These are phyloP conservation scores for Arthrobotrys entomopaga DNA, from an alignment of 2,329 filamentous ascomycete species.

Conservation along the genomic window DNA sequence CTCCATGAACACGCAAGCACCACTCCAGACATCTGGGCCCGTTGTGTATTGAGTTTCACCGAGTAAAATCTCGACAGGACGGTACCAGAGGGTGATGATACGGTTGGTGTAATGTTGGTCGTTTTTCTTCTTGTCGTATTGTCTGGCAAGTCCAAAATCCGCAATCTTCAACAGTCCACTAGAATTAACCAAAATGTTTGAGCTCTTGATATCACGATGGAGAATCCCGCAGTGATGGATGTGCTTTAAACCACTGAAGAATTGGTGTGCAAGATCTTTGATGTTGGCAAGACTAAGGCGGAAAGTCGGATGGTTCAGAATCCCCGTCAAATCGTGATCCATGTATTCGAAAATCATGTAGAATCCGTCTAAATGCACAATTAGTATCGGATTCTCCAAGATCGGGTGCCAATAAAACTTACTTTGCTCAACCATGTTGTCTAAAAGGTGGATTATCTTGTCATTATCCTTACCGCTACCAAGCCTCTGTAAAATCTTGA, in stretches of 20 bases:
- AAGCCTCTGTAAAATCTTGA: slow-evolving; percentile 88
- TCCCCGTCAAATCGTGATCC: slow-evolving; percentile 91
- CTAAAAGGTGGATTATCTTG: slow-evolving; percentile 83
- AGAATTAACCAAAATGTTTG: slow-evolving; percentile 93
- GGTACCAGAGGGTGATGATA: slow-evolving; percentile 99
- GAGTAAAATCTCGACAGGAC: slow-evolving; percentile 86
- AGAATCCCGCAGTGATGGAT: slow-evolving; percentile 92
- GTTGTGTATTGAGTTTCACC: slow-evolving; percentile 91
- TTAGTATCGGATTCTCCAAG: slow-evolving; percentile 15
- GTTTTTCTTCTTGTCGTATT: slow-evolving; percentile 85
- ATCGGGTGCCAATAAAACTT: slow-evolving; percentile 14
- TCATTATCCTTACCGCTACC: slow-evolving; percentile 68
- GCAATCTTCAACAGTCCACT: slow-evolving; percentile 89
- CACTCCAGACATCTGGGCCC: slow-evolving; percentile 95
- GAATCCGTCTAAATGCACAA: slow-evolving; percentile 73
- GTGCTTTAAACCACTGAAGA: slow-evolving; percentile 94
- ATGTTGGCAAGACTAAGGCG: slow-evolving; percentile 84
- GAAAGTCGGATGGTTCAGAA: slow-evolving; percentile 94
- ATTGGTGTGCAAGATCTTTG: slow-evolving; percentile 89
- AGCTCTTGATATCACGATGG: slow-evolving; percentile 97
- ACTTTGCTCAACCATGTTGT: slow-evolving; percentile 96
- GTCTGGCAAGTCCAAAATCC: slow-evolving; percentile 94
- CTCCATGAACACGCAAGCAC: slow-evolving; percentile 94
- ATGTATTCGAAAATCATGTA: slow-evolving; percentile 99
- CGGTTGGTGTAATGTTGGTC: slow-evolving; percentile 97